Evolutionary conservation across 208 protist genomes (phyloP), one percentile per base, ranked within the genome.

Genomic region (Vickermania spadyakhi): DNA sequence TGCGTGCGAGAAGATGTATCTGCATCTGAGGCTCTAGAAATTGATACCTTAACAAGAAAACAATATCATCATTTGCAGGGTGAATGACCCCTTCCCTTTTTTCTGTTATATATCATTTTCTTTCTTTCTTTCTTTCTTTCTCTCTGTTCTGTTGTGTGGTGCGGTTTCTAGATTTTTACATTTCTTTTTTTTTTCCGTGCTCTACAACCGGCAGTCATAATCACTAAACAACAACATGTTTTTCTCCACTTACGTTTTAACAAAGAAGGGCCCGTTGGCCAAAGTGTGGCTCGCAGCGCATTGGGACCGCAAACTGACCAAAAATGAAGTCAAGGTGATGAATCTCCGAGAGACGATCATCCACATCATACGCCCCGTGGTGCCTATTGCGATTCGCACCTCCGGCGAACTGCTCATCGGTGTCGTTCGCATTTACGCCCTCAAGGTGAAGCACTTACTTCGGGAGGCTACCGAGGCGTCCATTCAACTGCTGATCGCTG

Each of bases 241-340:
- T 75, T 98, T 97, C 81, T 96, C 91, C 26, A 93, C 97, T 23
- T 94, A 97, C 64, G 93, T 99, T 11, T 77, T 99, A 29, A 93
- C 94, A 14, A 98, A 97, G 69, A 93, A 96, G 59, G 94, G 96
- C n/a, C 86, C 93, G 0, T 76, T 99, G 26, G 96, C 89, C 22
- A 97, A 96, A 75, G 81, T 98, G 18, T 99, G 97, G 97, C 87
- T 98, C 22, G 97, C 96, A 0, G 96, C 96, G 0, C 96, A 98
- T 77, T 98, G 94, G 95, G 95, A 98, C 64, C 80, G 81, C 45
- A 96, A 96, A 41, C 74, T 98, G 7, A 97, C 92, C 26, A 96
- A 96, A 54, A 79, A 86, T 52, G 87, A 97, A 31, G 84, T 98
- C 23, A 83, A 89, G 49, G 73, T 92, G 4, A 81, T 96, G 5